Percentiles rank a stretch among this genome's conserved stretches.
These are phyloP conservation scores for Kodamaea derodonti DNA, from an alignment of 1,139 yeast genomes.

Conservation along the genomic window DNA sequence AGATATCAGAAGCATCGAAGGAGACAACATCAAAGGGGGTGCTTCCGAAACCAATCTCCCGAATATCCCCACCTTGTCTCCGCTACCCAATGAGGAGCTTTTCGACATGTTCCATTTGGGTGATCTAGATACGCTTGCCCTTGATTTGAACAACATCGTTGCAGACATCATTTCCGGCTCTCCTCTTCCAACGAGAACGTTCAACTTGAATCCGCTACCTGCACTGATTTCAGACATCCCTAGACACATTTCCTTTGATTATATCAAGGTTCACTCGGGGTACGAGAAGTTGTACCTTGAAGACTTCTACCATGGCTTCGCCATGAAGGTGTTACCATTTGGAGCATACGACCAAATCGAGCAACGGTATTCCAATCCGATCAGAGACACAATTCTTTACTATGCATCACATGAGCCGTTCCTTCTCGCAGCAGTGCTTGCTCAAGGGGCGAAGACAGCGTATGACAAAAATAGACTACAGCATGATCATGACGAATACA, in stretches of 20 bases:
- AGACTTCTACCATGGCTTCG: constrained; percentile 56
- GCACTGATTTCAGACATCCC: constrained; percentile 15
- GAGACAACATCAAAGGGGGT: neutral
- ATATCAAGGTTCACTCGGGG: constrained; percentile 32
- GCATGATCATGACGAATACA: constrained; percentile 63
- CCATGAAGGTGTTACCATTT: constrained; percentile 62
- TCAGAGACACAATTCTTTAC: constrained; percentile 57
- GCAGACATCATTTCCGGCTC: constrained; percentile 28
- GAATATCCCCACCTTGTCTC: neutral
- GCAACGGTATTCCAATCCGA: constrained; percentile 48
- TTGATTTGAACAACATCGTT: constrained; percentile 43
- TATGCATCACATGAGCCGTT: constrained; percentile 61
- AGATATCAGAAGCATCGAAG: no score
- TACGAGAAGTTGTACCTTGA: constrained; percentile 50
- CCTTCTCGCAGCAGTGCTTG: constrained; percentile 62
- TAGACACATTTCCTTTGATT: constrained; percentile 30
- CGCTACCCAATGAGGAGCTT: neutral
- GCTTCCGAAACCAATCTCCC: neutral
- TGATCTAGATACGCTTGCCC: constrained; percentile 37
- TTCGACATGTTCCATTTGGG: constrained; percentile 10
- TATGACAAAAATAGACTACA: constrained; percentile 39
- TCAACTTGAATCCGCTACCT: neutral
- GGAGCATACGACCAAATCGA: constrained; percentile 40
- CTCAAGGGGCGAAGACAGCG: constrained; percentile 66
- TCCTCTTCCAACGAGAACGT: constrained; percentile 4